These are phyloP conservation scores for Cyamopsis tetragonoloba DNA, from an alignment of 306 rosid genomes.

Conservation along the genomic window DNA sequence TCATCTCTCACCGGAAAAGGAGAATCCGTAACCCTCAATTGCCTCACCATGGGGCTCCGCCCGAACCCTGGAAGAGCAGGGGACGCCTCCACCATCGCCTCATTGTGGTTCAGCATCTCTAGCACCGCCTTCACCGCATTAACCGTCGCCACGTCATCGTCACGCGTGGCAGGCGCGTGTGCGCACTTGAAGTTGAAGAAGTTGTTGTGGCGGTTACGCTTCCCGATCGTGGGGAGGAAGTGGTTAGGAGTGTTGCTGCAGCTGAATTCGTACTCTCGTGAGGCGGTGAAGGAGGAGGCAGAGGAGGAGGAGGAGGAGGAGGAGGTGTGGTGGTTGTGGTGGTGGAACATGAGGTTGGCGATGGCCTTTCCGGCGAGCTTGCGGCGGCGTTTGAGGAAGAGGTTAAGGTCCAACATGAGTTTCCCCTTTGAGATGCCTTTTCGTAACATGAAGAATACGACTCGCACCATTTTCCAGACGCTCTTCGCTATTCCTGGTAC, in stretches of 20 bases:
- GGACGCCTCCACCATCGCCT: conserved; percentile 28
- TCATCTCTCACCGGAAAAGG: conserved; percentile 66
- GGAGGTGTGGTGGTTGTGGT: conserved; percentile 32
- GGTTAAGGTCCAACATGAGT: conserved; percentile 56
- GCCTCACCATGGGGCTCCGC: conserved; percentile 54
- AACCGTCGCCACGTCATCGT: conserved; percentile 45
- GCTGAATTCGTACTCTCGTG: conserved; percentile 86
- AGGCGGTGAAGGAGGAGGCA: conserved; percentile 18
- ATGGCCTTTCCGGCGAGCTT: conserved; percentile 84
- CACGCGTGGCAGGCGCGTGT: conserved; percentile 45
- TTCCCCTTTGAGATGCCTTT: conserved; percentile 69
- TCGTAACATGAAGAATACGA: conserved; percentile 58
- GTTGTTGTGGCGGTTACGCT: conserved; percentile 43
- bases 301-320: neutral
- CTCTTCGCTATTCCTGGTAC: conserved; percentile 47
- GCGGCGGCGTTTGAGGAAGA: conserved; percentile 77
- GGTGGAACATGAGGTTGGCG: conserved; percentile 57
- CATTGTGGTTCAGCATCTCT: conserved; percentile 44
- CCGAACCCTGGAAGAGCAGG: conserved; percentile 60
- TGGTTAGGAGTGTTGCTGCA: conserved; percentile 72
- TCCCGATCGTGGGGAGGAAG: conserved; percentile 33
- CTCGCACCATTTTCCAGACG: conserved; percentile 62
- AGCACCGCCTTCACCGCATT: conserved; percentile 42
- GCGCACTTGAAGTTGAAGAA: conserved; percentile 36
- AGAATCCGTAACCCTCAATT: conserved; percentile 85